Evolutionary conservation across 768 basidiomycete genomes (phyloP), one percentile per base, ranked within the genome.

Genomic region (Leccinum incarnatum): DNA sequence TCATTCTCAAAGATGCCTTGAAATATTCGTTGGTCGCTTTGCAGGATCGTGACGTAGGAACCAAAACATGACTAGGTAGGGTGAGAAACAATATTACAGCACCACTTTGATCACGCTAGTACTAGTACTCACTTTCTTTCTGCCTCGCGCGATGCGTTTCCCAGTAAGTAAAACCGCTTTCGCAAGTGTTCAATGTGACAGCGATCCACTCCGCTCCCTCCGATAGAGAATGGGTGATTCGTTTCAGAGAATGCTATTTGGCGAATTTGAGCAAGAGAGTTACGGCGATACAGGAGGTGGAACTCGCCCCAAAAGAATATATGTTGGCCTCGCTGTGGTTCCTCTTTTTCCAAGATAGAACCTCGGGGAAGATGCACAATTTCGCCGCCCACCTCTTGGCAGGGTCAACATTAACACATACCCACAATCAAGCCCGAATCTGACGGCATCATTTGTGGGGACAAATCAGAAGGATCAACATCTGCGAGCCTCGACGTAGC

Each of bases 221-320:
- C 27, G 27, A 94, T 97, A 11, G 82, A 76, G 74, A 97, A 93
- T 17, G 77, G 67, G 73, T 88, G 91, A 71, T 93, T 95, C 94
- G 96, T 96, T 76, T 98, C 95, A 67, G 97, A 97, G 74, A 96
- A 97, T 11, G 96, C 95, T 63, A 98, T 87, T 91, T 95, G 61
- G 19, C 23, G 36, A 58, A 40, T 21, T 47, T 60, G 8, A 4
- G 46, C 55, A 19, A 40, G 17, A 40, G 10, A 23, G 19, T 46
- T 15, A 55, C n/a, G 14, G n/a, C 23, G 11, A 9, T 7, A 6
- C 3, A 15, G 4, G n/a, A 53, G 45, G 29, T 19, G 12, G 53
- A 36, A 77, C 86, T 53, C 69, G 93, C 93, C 25, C 95, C 95
- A 8, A 96, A 82, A 71, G 93, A 94, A 69, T 95, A 98, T 82